Percentiles rank a stretch among this genome's conserved stretches.
Conservation (phyloP, 2,329 filamentous ascomycete species). For the Coleophoma crateriformis region DNA sequence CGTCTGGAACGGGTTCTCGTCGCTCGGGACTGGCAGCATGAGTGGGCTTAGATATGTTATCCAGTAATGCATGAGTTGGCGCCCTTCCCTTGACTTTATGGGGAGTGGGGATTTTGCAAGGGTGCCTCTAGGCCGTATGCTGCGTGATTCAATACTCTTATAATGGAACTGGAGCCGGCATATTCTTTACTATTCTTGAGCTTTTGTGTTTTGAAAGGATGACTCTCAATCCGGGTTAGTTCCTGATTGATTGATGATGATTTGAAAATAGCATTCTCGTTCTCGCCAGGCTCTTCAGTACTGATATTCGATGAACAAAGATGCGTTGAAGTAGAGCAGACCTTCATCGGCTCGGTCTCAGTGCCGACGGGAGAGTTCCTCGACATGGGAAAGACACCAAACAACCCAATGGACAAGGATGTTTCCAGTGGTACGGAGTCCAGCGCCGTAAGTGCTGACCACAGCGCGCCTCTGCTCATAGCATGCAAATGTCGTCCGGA, state of each 20-base stretch:
- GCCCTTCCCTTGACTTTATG: neutral
- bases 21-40: neutral
- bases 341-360: neutral
- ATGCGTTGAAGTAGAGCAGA: too few relatives aligned
- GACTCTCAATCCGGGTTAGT: too few relatives aligned
- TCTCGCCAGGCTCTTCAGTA: too few relatives aligned
- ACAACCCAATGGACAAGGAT: neutral
- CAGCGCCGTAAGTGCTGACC: neutral
- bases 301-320: too few relatives aligned
- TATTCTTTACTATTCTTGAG: too few relatives aligned
- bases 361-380: neutral
- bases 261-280: too few relatives aligned
- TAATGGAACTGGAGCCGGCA: neutral
- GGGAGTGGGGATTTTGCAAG: neutral
- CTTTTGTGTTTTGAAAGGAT: too few relatives aligned
- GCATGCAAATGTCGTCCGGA: neutral
- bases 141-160: neutral
- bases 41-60: neutral
- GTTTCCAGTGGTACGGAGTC: neutral
- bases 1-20: neutral
- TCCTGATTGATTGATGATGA: too few relatives aligned
- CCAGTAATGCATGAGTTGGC: slow-evolving; percentile 1
- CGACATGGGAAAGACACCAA: neutral
- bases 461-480: neutral
- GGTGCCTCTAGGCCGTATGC: neutral